phyloP scores from a whole-genome alignment of 2,329 filamentous ascomycete genomes.

The Colletotrichum lentis region DNA sequence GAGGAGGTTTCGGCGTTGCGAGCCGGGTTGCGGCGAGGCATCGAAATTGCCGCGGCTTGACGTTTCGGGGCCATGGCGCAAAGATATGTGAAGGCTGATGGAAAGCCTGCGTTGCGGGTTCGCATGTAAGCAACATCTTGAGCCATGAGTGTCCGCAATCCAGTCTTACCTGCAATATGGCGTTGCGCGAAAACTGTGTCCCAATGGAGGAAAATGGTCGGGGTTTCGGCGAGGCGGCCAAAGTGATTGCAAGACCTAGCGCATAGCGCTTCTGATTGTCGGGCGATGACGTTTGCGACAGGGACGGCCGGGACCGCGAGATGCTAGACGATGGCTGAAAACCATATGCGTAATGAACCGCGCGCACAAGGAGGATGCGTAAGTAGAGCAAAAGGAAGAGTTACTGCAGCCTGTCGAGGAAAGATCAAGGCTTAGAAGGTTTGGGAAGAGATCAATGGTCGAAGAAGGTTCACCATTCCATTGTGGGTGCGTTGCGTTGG shows the following conservation, averaged over 20 bases:
- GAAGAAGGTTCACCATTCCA: conserved; percentile 24
- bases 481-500: conserved; percentile 21
- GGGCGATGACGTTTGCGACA: conserved; percentile 34
- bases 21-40: conserved; percentile 22
- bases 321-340: background rate
- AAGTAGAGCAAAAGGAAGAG: background rate
- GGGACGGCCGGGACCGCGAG: conserved; percentile 5
- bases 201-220: background rate
- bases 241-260: background rate
- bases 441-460: background rate
- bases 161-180: background rate
- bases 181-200: background rate
- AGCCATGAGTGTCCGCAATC: background rate
- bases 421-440: background rate
- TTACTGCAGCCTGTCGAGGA: background rate
- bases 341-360: background rate
- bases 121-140: conserved; percentile 4
- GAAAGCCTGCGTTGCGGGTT: conserved; percentile 6
- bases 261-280: conserved; percentile 13
- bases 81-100: background rate
- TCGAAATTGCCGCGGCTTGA: background rate
- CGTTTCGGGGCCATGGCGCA: conserved; percentile 26
- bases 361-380: background rate
- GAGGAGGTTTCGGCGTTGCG: conserved; percentile 8
- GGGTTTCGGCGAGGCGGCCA: background rate